Percentiles rank a stretch among this genome's conserved stretches.
These are phyloP conservation scores for Colletotrichum navitas DNA, from an alignment of 2,329 filamentous ascomycete genomes.

Conservation along the genomic window DNA sequence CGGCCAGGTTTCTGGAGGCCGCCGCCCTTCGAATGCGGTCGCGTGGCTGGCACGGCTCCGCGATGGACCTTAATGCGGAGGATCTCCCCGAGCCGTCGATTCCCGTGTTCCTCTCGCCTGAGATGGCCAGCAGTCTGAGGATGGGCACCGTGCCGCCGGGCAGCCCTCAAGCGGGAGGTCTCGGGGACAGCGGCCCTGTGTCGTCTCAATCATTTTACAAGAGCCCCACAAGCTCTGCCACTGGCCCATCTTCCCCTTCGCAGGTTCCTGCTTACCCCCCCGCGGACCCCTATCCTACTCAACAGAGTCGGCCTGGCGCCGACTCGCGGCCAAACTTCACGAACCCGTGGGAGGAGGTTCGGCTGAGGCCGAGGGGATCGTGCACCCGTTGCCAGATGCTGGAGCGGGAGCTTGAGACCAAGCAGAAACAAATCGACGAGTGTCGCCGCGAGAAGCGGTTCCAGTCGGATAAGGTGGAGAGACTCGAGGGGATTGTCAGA, in stretches of 20 bases:
- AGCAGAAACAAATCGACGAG: neutral
- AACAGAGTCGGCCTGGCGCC: too few species aligned
- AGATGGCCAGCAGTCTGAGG: neutral
- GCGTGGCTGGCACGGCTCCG: neutral
- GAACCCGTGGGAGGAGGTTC: neutral
- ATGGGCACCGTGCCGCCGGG: neutral
- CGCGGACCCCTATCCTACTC: neutral
- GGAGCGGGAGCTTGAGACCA: neutral
- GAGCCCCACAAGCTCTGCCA: neutral
- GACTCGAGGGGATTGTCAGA: constrained; percentile 1
- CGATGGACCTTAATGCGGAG: neutral
- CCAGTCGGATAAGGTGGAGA: neutral
- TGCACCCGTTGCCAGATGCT: neutral
- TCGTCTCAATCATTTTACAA: neutral
- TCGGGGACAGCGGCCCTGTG: neutral
- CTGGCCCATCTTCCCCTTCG: neutral
- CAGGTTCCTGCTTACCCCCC: neutral
- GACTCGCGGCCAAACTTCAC: neutral
- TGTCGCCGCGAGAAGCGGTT: neutral
- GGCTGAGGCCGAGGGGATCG: neutral
- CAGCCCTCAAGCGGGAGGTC: too few species aligned
- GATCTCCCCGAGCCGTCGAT: neutral
- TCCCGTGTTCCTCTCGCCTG: neutral
- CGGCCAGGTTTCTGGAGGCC: neutral
- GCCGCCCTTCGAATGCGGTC: neutral